Conservation (phyloP, 441 rosid species). For the Adansonia grandidieri region DNA sequence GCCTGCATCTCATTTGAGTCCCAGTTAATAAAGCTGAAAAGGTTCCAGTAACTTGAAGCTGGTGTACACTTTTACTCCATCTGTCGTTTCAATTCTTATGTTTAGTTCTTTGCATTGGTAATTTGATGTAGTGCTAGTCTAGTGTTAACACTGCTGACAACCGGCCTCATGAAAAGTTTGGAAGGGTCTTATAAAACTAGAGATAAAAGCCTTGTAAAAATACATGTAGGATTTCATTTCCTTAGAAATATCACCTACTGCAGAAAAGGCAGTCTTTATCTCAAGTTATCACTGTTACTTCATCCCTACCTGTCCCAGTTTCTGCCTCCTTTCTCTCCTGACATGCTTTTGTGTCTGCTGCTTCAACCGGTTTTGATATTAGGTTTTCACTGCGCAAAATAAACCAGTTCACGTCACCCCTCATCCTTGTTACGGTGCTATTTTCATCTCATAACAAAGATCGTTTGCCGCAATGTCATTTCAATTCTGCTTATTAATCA, state of each 20-base stretch:
- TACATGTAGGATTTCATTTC: conserved; percentile 12
- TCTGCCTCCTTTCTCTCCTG: background rate
- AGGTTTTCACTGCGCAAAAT: background rate
- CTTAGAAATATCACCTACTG: background rate
- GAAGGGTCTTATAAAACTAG: background rate
- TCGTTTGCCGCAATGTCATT: background rate
- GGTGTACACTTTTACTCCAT: background rate
- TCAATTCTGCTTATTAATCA: background rate
- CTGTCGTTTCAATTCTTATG: background rate
- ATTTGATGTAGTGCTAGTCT: background rate
- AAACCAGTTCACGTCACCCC: background rate
- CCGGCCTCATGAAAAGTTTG: background rate
- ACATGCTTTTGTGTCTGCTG: background rate
- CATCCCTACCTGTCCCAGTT: background rate
- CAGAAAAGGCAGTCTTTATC: background rate
- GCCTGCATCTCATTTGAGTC: background rate
- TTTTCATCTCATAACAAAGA: background rate
- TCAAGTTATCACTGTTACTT: background rate
- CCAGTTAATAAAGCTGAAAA: conserved; percentile 7
- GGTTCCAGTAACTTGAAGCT: background rate
- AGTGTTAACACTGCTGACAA: conserved; percentile 3
- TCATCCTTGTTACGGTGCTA: background rate
- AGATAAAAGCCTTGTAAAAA: background rate
- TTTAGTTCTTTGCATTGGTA: conserved; percentile 12
- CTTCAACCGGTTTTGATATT: background rate